Base-by-base conservation (phyloP, 225 moss, liverwort and hornwort genomes). In the Rhytidiadelphus loreus region DNA sequence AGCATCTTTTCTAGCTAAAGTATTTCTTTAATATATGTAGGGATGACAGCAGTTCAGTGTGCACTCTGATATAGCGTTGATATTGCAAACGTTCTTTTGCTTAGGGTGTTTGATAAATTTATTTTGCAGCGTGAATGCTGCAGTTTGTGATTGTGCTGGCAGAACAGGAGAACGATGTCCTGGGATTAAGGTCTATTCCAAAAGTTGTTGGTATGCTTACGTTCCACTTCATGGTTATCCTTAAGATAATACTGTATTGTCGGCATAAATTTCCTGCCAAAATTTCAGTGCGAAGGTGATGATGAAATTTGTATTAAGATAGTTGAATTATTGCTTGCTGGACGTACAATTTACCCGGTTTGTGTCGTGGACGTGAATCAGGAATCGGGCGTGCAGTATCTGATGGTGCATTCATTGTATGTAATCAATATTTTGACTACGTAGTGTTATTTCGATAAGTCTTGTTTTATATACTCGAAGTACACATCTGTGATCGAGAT, bases 111-210 rank as follows among this genome's bases (percentile, higher is more conserved):
- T 89, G 89, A 82, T 90, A 89, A 90, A 92, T 92, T 90, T 92
- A 92, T 91, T 92, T 87, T 93, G 94, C 92, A 94, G 94, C 92
- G 71, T 87, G 92, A 93, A 94, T 90, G 94, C 93, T 93, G 90
- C 97, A 98, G 98, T 99, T 99, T 94, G 95, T 99, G 89, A 93
- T 99, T 88, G 99, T 97, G 73, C 92, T 99, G 89, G 96, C 94
- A 85, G 95, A 97, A 92, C 96, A 96, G 85, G 94, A 95, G 72
- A 92, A 93, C 86, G 74, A 85, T 44, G 88, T 74, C 83, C 81
- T 91, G 55, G 90, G 89, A 74, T 90, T 92, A 63, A 92, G 86
- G 60, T 80, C 92, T 87, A 71, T 89, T 85, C 91, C 94, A 80
- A 99, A 92, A 95, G 90, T 96, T 61, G 95, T 99, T 35, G 99